These are phyloP conservation scores for Xenoacremonium recifei DNA, from an alignment of 2,329 filamentous ascomycete genomes.

Conservation along the genomic window DNA sequence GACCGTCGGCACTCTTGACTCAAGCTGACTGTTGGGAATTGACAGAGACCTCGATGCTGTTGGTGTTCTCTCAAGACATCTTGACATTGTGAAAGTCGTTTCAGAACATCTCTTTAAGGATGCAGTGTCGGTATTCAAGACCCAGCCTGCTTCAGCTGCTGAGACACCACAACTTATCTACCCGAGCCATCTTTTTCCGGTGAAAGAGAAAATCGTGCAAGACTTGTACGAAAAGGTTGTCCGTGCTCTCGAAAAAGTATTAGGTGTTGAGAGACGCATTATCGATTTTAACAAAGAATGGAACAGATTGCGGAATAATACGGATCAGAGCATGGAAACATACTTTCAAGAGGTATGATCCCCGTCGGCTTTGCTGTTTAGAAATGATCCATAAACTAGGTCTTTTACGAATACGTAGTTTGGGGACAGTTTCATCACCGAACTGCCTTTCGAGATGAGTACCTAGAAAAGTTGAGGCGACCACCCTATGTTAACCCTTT, in stretches of 20 bases:
- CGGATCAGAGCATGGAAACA: neutral
- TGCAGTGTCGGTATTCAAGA: too few species aligned
- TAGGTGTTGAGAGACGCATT: neutral
- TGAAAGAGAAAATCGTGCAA: neutral
- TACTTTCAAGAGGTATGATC: neutral
- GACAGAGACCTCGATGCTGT: neutral
- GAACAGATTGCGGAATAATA: neutral
- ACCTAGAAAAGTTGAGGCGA: neutral
- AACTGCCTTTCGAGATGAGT: neutral
- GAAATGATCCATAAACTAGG: neutral
- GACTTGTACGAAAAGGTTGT: neutral
- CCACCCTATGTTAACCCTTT: neutral
- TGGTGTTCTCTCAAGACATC: neutral
- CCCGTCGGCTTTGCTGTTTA: neutral
- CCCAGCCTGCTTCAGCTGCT: too few species aligned
- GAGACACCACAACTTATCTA: neutral
- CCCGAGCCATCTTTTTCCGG: neutral
- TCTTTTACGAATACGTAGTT: neutral
- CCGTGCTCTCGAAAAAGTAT: neutral
- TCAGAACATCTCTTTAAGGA: neutral
- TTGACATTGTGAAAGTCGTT: neutral
- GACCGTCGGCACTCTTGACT: too few species aligned
- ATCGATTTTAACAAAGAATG: neutral
- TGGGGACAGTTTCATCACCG: neutral
- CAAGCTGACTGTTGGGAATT: too few species aligned